Base-by-base conservation (phyloP, 2,329 filamentous ascomycete species). In the Aspergillus fumigatiaffinis region DNA sequence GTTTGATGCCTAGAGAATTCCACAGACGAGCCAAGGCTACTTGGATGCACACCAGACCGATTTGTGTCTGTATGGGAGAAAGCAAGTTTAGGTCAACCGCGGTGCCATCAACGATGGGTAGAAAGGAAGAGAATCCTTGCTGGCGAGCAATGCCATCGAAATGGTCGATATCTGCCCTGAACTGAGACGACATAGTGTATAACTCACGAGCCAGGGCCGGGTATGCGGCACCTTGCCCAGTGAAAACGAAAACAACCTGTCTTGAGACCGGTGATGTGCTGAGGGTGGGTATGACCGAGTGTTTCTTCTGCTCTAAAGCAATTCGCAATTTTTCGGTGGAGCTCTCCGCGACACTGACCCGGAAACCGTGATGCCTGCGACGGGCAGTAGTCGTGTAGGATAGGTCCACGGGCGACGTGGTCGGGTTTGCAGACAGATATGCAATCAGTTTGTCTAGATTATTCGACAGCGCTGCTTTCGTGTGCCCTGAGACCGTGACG, bases 381-480 rank as follows among this genome's bases (percentile, higher is more conserved):
- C 78, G 72, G 14, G 87, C 87, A 9, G 85, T 88, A 0, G 83
- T 85, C 1, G 84, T 87, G 71, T 89, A 89, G 0, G 86, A 81
- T 1, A 89, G 72, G 26, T 28, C 26, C 26, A 57, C 84, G 75
- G 1, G 80, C 76, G 1, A 88, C 66, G 0, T 76, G 63, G 88
- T 88, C 54, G 26, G 26, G 26, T 28, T 28, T 28, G 26, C 26
- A 8, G 7, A 8, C 26, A 28, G 26, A 28, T 28, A 28, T 28
- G 26, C 26, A 28, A 28, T 28, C 26, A 28, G 6, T 28, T 28
- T 28, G 26, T 28, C 26, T 28, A 28, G 26, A 2, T 28, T 28
- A 28, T 28, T 28, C 7, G 26, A 28, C 26, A 28, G 26, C 26
- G 26, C 26, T 76, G 76, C 52, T 70, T 65, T 17, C 82, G 72